A percentile compares a stretch with the other conserved stretches of the same genome.
These are phyloP conservation scores for Suillus occidentalis DNA, from an alignment of 768 basidiomycete species.

Conservation along the genomic window DNA sequence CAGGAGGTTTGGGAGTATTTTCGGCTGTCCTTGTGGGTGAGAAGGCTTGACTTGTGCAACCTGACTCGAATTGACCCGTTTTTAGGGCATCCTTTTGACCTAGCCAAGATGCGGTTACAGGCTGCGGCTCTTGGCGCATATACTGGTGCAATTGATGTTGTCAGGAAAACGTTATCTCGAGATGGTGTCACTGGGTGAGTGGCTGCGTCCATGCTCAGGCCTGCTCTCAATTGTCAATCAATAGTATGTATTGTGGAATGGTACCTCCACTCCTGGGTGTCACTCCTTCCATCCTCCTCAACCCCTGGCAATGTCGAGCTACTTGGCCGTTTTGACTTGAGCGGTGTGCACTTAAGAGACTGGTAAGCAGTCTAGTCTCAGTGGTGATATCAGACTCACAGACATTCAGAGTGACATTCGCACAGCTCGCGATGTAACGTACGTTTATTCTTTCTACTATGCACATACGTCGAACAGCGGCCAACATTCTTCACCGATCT, in stretches of 20 bases:
- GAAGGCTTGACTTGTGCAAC: slow-evolving; percentile 23
- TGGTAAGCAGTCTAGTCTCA: slow-evolving; percentile 49
- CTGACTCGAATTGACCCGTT: slow-evolving; percentile 12
- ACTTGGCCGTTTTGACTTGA: slow-evolving; percentile 93
- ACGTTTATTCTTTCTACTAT: slow-evolving; percentile 87
- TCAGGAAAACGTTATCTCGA: slow-evolving; percentile 84
- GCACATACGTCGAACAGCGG: slow-evolving; percentile 84
- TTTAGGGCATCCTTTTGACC: slow-evolving; percentile 93
- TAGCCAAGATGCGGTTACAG: slow-evolving; percentile 93
- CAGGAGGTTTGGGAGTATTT: slow-evolving; percentile 91
- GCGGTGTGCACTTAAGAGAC: slow-evolving; percentile 91
- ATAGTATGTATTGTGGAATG: slow-evolving; percentile 87
- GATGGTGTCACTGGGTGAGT: slow-evolving; percentile 88
- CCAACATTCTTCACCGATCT: slow-evolving; percentile 79
- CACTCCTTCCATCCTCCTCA: no score
- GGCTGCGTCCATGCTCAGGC: background rate
- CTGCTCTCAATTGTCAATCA: slow-evolving; percentile 8
- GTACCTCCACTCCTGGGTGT: slow-evolving; percentile 92
- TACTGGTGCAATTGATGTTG: slow-evolving; percentile 90
- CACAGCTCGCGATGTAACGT: slow-evolving; percentile 95
- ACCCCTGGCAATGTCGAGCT: no score
- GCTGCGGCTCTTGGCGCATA: slow-evolving; percentile 88
- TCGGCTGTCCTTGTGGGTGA: slow-evolving; percentile 86
- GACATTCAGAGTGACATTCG: slow-evolving; percentile 79
- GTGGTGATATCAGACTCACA: slow-evolving; percentile 18